These are phyloP conservation scores for Exophiala bonariae DNA, from an alignment of 2,329 filamentous ascomycete genomes.

Conservation along the genomic window DNA sequence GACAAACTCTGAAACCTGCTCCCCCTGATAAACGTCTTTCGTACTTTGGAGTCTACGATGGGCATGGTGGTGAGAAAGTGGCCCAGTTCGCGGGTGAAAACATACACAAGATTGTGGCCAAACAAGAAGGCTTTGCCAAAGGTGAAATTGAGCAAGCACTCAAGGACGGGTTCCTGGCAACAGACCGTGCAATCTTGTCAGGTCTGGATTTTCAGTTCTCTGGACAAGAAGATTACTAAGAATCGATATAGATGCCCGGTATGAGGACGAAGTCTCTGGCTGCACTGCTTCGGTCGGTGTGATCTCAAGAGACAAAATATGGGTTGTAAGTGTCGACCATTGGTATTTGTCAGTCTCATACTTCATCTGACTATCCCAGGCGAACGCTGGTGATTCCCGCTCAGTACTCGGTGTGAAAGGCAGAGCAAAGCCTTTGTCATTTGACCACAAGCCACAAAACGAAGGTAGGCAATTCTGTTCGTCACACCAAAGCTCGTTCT, in stretches of 20 bases:
- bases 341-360: slow-evolving; percentile 2
- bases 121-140: slow-evolving; percentile 89
- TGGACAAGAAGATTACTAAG: slow-evolving; percentile 20
- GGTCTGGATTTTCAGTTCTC: slow-evolving; percentile 53
- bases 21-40: slow-evolving; percentile 73
- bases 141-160: slow-evolving; percentile 92
- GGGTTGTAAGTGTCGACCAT: slow-evolving; percentile 66
- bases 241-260: slow-evolving; percentile 74
- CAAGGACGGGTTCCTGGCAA: slow-evolving; percentile 95
- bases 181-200: slow-evolving; percentile 90
- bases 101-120: slow-evolving; percentile 89
- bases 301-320: slow-evolving; percentile 89
- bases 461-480: slow-evolving; percentile 63
- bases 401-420: slow-evolving; percentile 95
- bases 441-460: slow-evolving; percentile 98
- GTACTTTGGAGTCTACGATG: slow-evolving; percentile 98
- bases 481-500: slow-evolving; percentile 11
- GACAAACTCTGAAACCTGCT: slow-evolving; percentile 57
- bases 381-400: slow-evolving; percentile 94
- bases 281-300: slow-evolving; percentile 93
- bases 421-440: slow-evolving; percentile 94
- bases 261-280: slow-evolving; percentile 96
- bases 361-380: slow-evolving; percentile 57
- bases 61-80: slow-evolving; percentile 95
- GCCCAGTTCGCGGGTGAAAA: slow-evolving; percentile 89